Evolutionary conservation across 148 eudicot species (phyloP), one percentile per base, ranked within the genome.

Genomic region (Cornus suecica): DNA sequence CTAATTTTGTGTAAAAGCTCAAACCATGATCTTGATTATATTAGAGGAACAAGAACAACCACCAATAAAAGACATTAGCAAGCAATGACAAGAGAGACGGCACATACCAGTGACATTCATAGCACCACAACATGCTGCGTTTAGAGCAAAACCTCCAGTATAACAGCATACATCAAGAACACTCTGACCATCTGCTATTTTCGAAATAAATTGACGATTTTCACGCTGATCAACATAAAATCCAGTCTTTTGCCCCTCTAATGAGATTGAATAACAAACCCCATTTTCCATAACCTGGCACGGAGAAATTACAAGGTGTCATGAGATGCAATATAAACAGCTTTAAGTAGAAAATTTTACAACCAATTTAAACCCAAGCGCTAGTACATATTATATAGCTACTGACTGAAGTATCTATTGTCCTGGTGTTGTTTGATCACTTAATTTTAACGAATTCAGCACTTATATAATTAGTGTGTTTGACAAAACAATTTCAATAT

Each of bases 141-240:
- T 94, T 45, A 94, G 86, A 68, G 98, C 85, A 88, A 94, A 94
- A 68, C 98, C 98, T 71, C 97, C 98, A 74, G 90, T 94, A 80
- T 94, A 94, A 80, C 98, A 92, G 83, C 90, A 94, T 69, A 94
- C 72, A 80, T 94, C 98, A 74, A 94, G 96, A 63, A 94, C 91
- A 76, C 76, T 87, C 81, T 77, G 91, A 72, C 91, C 94, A 71
- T 82, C 71, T 52, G 93, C 78, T 74, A 94, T 85, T 71, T 90
- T 88, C 65, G 92, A 84, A 72, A 94, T 85, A 73, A 90, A 90
- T 25, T 87, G 88, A 68, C 98, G 95, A 68, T 89, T 94, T 85
- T 92, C 97, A 69, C 98, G 97, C 83, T 94, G 98, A 88, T 94
- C 98, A 13, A 97, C 97, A 81, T 92, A 94, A 76, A 94, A 94